Evolutionary conservation across 352 stramenopile species (phyloP), one percentile per base, ranked within the genome.

Genomic region (Globisporangium spinosum): DNA sequence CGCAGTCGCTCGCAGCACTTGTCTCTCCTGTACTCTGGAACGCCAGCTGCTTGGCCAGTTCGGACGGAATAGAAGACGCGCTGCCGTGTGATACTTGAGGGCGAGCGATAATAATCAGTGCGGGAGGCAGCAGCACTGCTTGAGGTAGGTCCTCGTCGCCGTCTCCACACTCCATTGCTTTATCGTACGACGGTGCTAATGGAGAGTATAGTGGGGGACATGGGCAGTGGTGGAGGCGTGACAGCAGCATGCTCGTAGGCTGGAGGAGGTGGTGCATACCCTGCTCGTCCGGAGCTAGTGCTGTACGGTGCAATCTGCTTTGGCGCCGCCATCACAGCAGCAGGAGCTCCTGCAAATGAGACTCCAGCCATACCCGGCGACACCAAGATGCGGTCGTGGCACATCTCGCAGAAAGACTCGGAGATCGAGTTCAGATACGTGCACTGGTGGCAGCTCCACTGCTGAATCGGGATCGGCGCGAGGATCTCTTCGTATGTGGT

Each of bases 391-490:
- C 89, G 82, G 17, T 76, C 77, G 17, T 76, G 66, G 47, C 82
- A 90, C 69, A 90, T 78, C 27, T 84, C 79, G 15, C 82, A 90
- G 69, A 89, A 90, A 1, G 80, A 77, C n/a, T 77, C 73, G 29
- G 70, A 76, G 58, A 87, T 76, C n/a, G 76, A 35, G 58, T 90
- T 90, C 13, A 78, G 40, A 61, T 73, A 90, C 6, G 82, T 89
- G 67, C 82, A 89, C 63, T 86, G n/a, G 56, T 72, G n/a, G 60
- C 62, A 43, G 47, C 3, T 15, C 51, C 43, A 58, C 29, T 62
- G 56, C 29, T n/a, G 23, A 23, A 51, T 51, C 15, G 23, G 35
- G 9, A 56, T 57, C 15, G 58, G 45, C 7, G 29, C 45, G 57
- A 66, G 29, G 40, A 45, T 60, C 54, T 65, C 58, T 22, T 70